phyloP scores from a whole-genome alignment of 2,329 filamentous ascomycete species.

The Trichoderma oligosporum region DNA sequence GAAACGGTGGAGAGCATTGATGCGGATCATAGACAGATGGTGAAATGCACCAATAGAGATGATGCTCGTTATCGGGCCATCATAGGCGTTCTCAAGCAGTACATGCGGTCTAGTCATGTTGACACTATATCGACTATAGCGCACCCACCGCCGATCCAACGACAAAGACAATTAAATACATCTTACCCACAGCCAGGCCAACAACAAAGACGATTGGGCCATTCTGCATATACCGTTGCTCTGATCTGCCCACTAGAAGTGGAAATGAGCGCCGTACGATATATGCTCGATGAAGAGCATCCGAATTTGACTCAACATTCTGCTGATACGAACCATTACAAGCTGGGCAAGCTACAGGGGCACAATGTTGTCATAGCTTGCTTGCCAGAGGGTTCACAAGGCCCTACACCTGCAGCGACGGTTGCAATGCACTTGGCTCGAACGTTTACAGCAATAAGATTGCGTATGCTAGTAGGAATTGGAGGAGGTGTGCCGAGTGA shows the following conservation, averaged over 20 bases:
- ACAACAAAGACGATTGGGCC: too few relatives aligned
- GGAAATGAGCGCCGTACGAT: slow-evolving; percentile 18
- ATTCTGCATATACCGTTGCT: too few relatives aligned
- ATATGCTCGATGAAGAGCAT: slow-evolving; percentile 20
- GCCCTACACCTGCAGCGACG: neutral
- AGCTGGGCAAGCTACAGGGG: slow-evolving; percentile 10
- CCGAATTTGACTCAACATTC: neutral
- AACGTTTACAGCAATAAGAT: neutral
- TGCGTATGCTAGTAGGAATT: neutral
- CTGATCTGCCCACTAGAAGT: slow-evolving; percentile 16
- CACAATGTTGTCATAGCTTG: slow-evolving; percentile 22
- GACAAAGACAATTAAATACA: too few relatives aligned
- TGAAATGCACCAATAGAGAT: too few relatives aligned
- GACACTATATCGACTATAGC: too few relatives aligned
- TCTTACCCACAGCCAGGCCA: too few relatives aligned
- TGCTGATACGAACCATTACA: slow-evolving; percentile 13
- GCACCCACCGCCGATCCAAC: too few relatives aligned
- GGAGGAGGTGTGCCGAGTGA: neutral
- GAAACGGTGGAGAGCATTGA: too few relatives aligned
- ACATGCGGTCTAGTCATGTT: too few relatives aligned
- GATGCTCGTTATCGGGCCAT: too few relatives aligned
- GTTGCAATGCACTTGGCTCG: neutral
- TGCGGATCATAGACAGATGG: too few relatives aligned
- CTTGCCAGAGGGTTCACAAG: slow-evolving; percentile 17
- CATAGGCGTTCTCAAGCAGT: too few relatives aligned